These are phyloP conservation scores for Lactarius psammicola DNA, from an alignment of 768 basidiomycete species.

Conservation along the genomic window DNA sequence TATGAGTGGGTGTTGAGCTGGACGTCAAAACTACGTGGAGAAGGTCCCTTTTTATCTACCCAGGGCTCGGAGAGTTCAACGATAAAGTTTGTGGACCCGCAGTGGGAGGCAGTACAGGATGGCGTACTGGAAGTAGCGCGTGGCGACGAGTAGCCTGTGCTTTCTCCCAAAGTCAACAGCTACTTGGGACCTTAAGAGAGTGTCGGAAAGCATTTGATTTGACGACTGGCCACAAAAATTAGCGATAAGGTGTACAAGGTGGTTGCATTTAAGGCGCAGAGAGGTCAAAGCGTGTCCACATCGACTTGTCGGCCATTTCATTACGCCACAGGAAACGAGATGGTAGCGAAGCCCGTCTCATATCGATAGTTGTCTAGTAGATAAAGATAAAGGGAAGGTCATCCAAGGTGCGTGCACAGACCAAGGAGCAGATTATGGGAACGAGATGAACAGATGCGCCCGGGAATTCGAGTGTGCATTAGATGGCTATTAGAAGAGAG, in stretches of 20 bases:
- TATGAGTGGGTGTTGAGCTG: not conserved
- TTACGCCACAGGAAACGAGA: no score
- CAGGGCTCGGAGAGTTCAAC: no score
- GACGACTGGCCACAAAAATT: not conserved
- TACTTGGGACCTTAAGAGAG: not conserved
- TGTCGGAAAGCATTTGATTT: not conserved
- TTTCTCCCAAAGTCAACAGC: not conserved
- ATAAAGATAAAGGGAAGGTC: no score
- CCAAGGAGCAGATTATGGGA: no score
- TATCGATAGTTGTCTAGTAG: no score
- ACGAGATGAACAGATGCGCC: no score
- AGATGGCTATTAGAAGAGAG: no score
- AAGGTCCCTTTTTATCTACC: not conserved
- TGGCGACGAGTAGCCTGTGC: not conserved
- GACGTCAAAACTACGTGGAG: not conserved
- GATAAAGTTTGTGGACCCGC: not conserved
- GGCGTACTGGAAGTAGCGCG: not conserved
- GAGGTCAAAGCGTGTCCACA: not conserved
- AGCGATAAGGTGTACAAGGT: not conserved
- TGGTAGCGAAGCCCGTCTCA: no score
- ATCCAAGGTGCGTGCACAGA: no score
- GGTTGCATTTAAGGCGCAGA: not conserved
- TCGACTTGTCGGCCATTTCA: no score
- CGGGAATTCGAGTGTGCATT: no score
- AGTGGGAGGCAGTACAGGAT: not conserved